A percentile compares a stretch with the other conserved stretches of the same genome.
phyloP scores from a whole-genome alignment of 73 alveolate species.

The Paramecium caudatum region DNA sequence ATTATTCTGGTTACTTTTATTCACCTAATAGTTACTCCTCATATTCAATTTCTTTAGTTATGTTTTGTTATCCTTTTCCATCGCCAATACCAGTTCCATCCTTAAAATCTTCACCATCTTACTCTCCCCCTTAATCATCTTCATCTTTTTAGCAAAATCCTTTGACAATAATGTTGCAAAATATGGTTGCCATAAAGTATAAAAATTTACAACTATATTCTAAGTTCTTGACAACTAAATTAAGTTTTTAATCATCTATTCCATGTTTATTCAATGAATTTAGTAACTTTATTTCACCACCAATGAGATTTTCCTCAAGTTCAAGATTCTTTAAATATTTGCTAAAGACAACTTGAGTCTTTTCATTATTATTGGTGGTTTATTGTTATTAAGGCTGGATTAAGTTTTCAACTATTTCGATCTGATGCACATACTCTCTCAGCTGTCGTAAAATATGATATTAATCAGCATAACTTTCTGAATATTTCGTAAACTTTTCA shows the following conservation, averaged over 20 bases:
- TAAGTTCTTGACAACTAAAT: slow-evolving; percentile 14
- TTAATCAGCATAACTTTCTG: neutral
- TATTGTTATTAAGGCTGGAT: too few relatives aligned
- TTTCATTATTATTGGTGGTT: slow-evolving; percentile 8
- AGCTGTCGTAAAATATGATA: neutral
- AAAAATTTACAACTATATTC: slow-evolving; percentile 60
- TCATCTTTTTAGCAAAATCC: slow-evolving; percentile 74
- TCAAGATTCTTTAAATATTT: slow-evolving; percentile 23
- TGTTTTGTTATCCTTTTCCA: slow-evolving; percentile 72
- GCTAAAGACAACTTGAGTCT: neutral
- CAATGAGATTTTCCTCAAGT: slow-evolving; percentile 14
- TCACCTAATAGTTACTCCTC: slow-evolving; percentile 68
- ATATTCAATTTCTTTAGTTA: slow-evolving; percentile 61
- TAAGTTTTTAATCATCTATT: neutral
- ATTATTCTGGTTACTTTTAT: slow-evolving; percentile 54
- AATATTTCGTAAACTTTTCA: neutral
- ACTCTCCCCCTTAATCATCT: slow-evolving; percentile 64
- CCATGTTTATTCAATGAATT: slow-evolving; percentile 40
- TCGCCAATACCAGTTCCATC: slow-evolving; percentile 73
- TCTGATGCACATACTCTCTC: neutral
- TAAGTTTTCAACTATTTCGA: too few relatives aligned
- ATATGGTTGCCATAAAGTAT: slow-evolving; percentile 31
- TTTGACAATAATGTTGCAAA: slow-evolving; percentile 57
- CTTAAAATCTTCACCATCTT: slow-evolving; percentile 52
- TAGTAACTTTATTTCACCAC: slow-evolving; percentile 1